These are phyloP conservation scores for Fusarium burgessii DNA, from an alignment of 2,329 filamentous ascomycete species.

Conservation along the genomic window DNA sequence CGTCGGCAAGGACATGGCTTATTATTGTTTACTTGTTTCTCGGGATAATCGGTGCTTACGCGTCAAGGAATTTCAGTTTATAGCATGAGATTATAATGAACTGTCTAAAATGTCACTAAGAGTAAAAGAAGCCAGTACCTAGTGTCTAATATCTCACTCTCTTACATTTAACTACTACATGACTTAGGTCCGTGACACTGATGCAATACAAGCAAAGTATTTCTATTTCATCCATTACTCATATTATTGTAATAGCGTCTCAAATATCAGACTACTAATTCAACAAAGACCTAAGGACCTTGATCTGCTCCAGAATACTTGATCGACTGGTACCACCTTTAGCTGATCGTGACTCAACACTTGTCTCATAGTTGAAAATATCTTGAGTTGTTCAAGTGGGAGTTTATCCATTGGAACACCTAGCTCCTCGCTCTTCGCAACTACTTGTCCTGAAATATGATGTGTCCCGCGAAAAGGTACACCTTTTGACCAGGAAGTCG, in stretches of 20 bases:
- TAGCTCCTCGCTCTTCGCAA: slow-evolving; percentile 75
- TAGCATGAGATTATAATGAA: slow-evolving; percentile 45
- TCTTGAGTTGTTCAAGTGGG: slow-evolving; percentile 73
- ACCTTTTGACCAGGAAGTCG: slow-evolving; percentile 71
- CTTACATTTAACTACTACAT: no score
- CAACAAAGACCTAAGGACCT: slow-evolving; percentile 52
- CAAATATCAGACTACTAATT: no score
- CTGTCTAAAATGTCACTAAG: slow-evolving; percentile 29
- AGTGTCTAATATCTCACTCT: no score
- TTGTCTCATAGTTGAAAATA: slow-evolving; percentile 77
- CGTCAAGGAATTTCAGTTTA: slow-evolving; percentile 42
- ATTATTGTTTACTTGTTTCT: slow-evolving; percentile 30
- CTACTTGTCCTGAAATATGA: slow-evolving; percentile 78
- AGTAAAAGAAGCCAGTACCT: background rate
- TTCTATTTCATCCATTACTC: no score
- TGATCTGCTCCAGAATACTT: slow-evolving; percentile 71
- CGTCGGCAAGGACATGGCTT: slow-evolving; percentile 43
- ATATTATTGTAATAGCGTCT: no score
- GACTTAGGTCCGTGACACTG: no score
- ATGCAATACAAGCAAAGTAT: no score
- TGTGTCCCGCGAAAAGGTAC: slow-evolving; percentile 72
- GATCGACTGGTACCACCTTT: slow-evolving; percentile 78
- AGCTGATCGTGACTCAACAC: slow-evolving; percentile 76
- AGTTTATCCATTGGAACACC: slow-evolving; percentile 76
- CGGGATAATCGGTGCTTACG: slow-evolving; percentile 38